Evolutionary conservation across 176 grass and related monocot genomes (phyloP), one percentile per base, ranked within the genome.

Genomic region (Bothriochloa decipiens): DNA sequence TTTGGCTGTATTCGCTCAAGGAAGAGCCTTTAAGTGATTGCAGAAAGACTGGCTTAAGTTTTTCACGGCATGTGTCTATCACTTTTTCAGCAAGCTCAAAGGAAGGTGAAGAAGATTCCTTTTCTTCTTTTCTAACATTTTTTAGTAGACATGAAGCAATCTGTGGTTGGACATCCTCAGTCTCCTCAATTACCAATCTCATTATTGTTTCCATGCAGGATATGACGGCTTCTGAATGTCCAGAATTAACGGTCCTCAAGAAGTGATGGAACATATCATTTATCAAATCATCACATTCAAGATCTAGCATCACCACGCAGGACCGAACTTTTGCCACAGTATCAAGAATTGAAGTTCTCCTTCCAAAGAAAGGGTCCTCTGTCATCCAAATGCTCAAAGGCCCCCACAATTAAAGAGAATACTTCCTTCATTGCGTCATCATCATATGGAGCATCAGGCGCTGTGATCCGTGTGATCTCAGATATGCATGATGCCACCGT

Each of bases 231-330:
- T 94, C 88, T n/a, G 90, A 32, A 82, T 94, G 91, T 50, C 89
- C 84, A 77, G 82, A 25, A 60, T 82, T 88, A 79, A 96, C 82
- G 74, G 86, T 89, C 82, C 70, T 89, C 46, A 94, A 55, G 69
- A 99, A 96, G 84, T 94, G 83, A 6, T 65, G 62, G 83, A 99
- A 99, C 97, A 99, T 99, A 23, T 96, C 81, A 20, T 55, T 53
- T 73, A 99, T 96, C 20, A 96, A 64, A 79, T 94, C 90, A 76
- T 96, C 93, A 33, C 94, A 94, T 73, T 96, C 97, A 49, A 99
- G 91, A 70, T 99, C 97, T 49, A 99, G 86, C 97, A 99, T 99
- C 55, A 99, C 86, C 70, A 99, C 93, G 23, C 97, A 99, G 45
- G 91, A 96, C 15, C 91, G 90, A 35, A 96, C 91, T 76, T 96